These are phyloP conservation scores for Davidsoniella australis DNA, from an alignment of 2,329 filamentous ascomycete genomes.

Conservation along the genomic window DNA sequence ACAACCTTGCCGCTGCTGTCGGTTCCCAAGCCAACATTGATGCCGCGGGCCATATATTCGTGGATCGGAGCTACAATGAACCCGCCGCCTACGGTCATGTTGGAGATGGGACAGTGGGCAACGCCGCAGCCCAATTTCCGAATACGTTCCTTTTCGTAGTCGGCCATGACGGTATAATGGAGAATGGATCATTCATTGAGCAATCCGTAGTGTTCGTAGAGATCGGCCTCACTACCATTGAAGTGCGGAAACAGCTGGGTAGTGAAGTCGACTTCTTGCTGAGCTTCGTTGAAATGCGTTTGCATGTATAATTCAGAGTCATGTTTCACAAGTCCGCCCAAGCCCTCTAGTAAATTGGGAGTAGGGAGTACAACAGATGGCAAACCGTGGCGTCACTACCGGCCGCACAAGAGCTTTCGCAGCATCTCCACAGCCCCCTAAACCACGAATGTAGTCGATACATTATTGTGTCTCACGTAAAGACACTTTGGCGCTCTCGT, in stretches of 20 bases:
- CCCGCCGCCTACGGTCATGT: conserved; percentile 44
- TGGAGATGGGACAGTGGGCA: conserved; percentile 47
- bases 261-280: conserved; percentile 41
- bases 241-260: conserved; percentile 37
- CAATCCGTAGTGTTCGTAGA: conserved; percentile 39
- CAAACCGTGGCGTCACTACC: conserved; percentile 42
- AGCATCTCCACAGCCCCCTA: conserved; percentile 23
- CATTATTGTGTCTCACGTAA: conserved; percentile 31
- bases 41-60: conserved; percentile 36
- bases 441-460: conserved; percentile 27
- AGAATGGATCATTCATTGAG: conserved; percentile 40
- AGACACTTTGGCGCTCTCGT: conserved; percentile 28
- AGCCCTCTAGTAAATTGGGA: conserved; percentile 31
- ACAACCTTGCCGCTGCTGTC: conserved; percentile 44
- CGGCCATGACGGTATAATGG: conserved; percentile 46
- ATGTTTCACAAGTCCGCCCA: conserved; percentile 34
- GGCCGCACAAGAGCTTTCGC: conserved; percentile 26
- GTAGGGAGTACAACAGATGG: conserved; percentile 40
- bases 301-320: conserved; percentile 39
- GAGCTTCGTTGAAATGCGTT: conserved; percentile 50
- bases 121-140: conserved; percentile 35
- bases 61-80: conserved; percentile 45
- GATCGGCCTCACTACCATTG: conserved; percentile 34
- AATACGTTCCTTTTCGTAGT: conserved; percentile 35
- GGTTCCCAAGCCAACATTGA: conserved; percentile 51